phyloP scores from a whole-genome alignment of 768 basidiomycete genomes.

The Lactarius vividus region DNA sequence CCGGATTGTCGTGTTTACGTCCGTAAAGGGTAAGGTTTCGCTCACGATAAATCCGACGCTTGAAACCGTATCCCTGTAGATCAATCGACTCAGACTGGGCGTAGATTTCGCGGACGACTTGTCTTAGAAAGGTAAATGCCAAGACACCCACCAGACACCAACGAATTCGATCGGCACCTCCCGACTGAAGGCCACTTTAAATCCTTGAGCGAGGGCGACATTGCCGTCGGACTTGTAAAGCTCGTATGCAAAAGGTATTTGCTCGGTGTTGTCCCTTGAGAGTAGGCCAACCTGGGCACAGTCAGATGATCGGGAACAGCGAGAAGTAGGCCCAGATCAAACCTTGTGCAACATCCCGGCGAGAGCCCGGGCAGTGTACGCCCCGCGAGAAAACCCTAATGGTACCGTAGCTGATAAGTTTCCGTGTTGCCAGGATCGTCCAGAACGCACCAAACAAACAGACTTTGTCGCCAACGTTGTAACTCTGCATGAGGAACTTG shows the following conservation, averaged over 20 bases:
- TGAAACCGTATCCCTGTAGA: constrained; percentile 69
- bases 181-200: constrained; percentile 69
- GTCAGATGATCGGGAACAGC: background rate
- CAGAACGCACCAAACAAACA: constrained; percentile 59
- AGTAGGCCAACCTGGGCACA: constrained; percentile 64
- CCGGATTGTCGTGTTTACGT: constrained; percentile 58
- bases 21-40: constrained; percentile 63
- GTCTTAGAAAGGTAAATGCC: background rate
- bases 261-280: constrained; percentile 61
- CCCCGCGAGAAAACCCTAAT: constrained; percentile 74
- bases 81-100: background rate
- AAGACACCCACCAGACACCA: constrained; percentile 63
- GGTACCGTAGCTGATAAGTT: background rate
- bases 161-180: constrained; percentile 68
- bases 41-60: constrained; percentile 67
- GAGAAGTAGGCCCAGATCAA: background rate
- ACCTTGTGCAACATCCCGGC: constrained; percentile 70
- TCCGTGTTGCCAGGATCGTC: constrained; percentile 18
- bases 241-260: constrained; percentile 72
- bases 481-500: constrained; percentile 76
- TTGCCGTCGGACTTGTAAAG: constrained; percentile 58
- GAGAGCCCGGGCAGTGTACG: constrained; percentile 67
- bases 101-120: background rate
- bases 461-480: constrained; percentile 66
- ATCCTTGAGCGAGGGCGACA: constrained; percentile 52